Evolutionary conservation across 495 filamentous ascomycete species (phyloP), one percentile per base, ranked within the genome.

Genomic region (Aspergillus bridgeri): DNA sequence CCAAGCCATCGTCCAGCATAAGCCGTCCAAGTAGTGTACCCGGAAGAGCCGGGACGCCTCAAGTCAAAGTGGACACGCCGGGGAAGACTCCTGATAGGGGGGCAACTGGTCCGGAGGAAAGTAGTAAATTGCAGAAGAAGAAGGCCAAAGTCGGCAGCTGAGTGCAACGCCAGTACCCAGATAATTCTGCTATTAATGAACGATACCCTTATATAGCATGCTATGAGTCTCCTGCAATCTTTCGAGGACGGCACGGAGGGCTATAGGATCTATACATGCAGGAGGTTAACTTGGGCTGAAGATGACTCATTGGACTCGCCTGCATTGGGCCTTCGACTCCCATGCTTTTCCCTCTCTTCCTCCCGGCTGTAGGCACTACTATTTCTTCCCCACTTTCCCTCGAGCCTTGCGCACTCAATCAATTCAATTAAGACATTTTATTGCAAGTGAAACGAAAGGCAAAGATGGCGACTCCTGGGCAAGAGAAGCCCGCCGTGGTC

Each of bases 401-500:
- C 27, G 27, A 27, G 6, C 27, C 5, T 29, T 9, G 27, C 6
- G 27, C 11, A 27, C 25, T 7, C 7, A 4, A 27, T 27, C 7
- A 3, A 29, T 29, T 29, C 27, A 29, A 29, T 29, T 29, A 9
- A 29, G 27, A 29, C 27, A 29, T 29, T 6, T 29, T 29, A 6
- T 29, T 9, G 2, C 6, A 29, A 29, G 6, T 27, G 4, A 29
- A 29, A 7, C 6, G 11, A 29, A 1, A 29, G 27, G 19, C 1
- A 38, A 58, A 18, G 47, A 62, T 61, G 61, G 57, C 60, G 79
- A 78, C 65, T 69, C 54, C 61, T 75, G 48, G 72, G 65, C 19
- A 84, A 57, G 51, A 59, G 38, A 76, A 76, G 47, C 70, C 65
- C 7, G 61, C 85, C 2, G 89, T 92, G 57, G 86, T 92, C 70